phyloP scores from a whole-genome alignment of 164 flowering plant genomes.

The Stephania cephalantha region DNA sequence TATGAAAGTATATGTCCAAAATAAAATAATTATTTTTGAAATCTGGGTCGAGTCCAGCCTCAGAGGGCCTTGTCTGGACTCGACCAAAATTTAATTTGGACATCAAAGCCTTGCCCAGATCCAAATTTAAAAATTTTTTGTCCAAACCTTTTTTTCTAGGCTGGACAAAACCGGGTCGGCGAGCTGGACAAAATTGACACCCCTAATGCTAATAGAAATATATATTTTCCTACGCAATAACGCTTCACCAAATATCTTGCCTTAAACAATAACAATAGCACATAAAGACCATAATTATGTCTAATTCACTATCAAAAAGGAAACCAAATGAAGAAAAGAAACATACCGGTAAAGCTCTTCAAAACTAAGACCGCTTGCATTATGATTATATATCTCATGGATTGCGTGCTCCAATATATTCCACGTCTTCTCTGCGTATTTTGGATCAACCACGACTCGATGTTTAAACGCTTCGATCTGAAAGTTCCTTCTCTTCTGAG shows the following conservation, averaged over 20 bases:
- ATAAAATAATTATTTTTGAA: too few relatives aligned
- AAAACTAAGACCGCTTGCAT: constrained; percentile 90
- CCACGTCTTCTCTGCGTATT: constrained; percentile 94
- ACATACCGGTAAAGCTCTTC: constrained; percentile 84
- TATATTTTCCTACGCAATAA: neutral
- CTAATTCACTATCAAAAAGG: neutral
- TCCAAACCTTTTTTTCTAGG: too few relatives aligned
- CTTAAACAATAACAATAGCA: neutral
- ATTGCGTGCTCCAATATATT: constrained; percentile 91
- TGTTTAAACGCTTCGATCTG: constrained; percentile 92
- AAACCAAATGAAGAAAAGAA: neutral
- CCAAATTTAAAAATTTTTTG: too few relatives aligned
- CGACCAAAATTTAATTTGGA: too few relatives aligned
- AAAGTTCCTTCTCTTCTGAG: constrained; percentile 74
- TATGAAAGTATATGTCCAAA: too few relatives aligned
- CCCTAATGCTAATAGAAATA: neutral
- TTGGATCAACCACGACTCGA: constrained; percentile 86
- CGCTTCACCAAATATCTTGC: neutral
- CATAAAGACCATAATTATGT: neutral
- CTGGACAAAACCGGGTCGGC: too few relatives aligned
- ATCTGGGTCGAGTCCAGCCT: too few relatives aligned
- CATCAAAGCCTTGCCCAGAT: too few relatives aligned
- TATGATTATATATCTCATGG: constrained; percentile 88
- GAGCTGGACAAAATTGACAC: neutral
- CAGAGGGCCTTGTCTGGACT: too few relatives aligned